phyloP scores from a whole-genome alignment of 2,329 filamentous ascomycete species.

The Colletotrichum paranaense region DNA sequence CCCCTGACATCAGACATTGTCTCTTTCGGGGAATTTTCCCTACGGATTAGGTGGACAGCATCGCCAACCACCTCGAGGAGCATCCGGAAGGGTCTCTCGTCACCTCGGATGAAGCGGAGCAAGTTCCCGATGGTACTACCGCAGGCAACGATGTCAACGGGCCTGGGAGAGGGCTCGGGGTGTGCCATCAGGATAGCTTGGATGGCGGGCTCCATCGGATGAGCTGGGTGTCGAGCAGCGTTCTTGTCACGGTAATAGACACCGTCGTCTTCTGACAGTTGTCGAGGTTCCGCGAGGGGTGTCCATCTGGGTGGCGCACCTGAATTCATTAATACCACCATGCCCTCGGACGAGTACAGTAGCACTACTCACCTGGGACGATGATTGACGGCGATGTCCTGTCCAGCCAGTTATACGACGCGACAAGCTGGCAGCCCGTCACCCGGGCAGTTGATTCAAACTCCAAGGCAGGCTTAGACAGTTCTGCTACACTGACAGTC shows the following conservation, averaged over 20 bases:
- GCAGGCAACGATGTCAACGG: slow-evolving; percentile 69
- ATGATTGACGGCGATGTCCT: slow-evolving; percentile 41
- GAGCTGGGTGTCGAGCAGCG: slow-evolving; percentile 58
- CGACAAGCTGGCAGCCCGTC: slow-evolving; percentile 37
- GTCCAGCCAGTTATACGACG: slow-evolving; percentile 52
- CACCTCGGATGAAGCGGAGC: slow-evolving; percentile 62
- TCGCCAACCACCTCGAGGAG: slow-evolving; percentile 64
- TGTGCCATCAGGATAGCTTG: slow-evolving; percentile 48
- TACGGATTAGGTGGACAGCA: slow-evolving; percentile 72
- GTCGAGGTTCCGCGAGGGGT: slow-evolving; percentile 47
- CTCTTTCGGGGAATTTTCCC: slow-evolving; percentile 70
- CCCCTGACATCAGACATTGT: slow-evolving; percentile 66
- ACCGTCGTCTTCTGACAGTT: slow-evolving; percentile 57
- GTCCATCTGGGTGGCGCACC: slow-evolving; percentile 64
- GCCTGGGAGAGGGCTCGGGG: slow-evolving; percentile 43
- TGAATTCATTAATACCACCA: slow-evolving; percentile 38
- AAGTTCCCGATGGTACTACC: slow-evolving; percentile 71
- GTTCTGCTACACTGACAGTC: not conserved
- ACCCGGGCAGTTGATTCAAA: slow-evolving; percentile 13
- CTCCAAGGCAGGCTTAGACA: not conserved
- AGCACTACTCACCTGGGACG: slow-evolving; percentile 44
- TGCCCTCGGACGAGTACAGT: too few species aligned
- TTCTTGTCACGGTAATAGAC: slow-evolving; percentile 66
- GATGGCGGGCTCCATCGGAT: slow-evolving; percentile 64
- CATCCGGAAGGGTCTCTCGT: slow-evolving; percentile 66